These are phyloP conservation scores for Tilletia walkeri DNA, from an alignment of 1,284 basidiomycete species.

Conservation along the genomic window DNA sequence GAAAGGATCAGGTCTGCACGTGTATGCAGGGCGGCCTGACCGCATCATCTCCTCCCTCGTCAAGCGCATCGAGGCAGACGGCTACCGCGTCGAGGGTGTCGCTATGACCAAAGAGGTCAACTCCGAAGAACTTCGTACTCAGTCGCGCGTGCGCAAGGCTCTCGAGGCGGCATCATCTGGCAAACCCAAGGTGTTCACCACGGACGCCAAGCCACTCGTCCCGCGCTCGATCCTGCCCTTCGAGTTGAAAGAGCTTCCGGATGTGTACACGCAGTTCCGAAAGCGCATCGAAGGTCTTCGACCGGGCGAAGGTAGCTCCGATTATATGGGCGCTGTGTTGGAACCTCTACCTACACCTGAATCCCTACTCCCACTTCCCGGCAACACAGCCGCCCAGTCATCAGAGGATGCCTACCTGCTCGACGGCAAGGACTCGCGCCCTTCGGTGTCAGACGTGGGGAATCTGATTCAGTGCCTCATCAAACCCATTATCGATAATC, in stretches of 20 bases:
- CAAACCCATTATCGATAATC: slow-evolving; percentile 34
- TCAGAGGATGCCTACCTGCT: slow-evolving; percentile 28
- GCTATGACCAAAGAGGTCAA: slow-evolving; percentile 59
- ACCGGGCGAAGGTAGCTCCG: slow-evolving; percentile 7
- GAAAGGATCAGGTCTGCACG: slow-evolving; percentile 35
- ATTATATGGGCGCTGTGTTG: slow-evolving; percentile 30
- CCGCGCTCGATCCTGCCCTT: slow-evolving; percentile 34
- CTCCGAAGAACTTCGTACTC: slow-evolving; percentile 41
- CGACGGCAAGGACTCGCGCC: slow-evolving; percentile 18
- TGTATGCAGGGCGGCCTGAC: slow-evolving; percentile 45
- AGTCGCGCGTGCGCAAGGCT: slow-evolving; percentile 27
- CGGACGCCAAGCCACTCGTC: slow-evolving; percentile 32
- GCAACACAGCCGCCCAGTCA: slow-evolving; percentile 9
- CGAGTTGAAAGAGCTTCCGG: slow-evolving; percentile 39
- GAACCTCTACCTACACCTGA: slow-evolving; percentile 30
- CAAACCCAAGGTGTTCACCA: slow-evolving; percentile 12
- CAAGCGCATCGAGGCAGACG: slow-evolving; percentile 52
- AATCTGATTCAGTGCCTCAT: slow-evolving; percentile 31
- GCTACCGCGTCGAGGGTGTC: slow-evolving; percentile 58
- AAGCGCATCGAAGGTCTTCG: slow-evolving; percentile 40
- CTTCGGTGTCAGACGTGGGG: slow-evolving; percentile 19
- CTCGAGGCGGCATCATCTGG: neutral
- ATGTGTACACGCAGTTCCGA: slow-evolving; percentile 48
- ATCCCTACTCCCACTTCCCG: slow-evolving; percentile 37
- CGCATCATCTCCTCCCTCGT: slow-evolving; percentile 54